Base-by-base conservation (phyloP, 2,329 filamentous ascomycete species). In the Phoma herbarum region DNA sequence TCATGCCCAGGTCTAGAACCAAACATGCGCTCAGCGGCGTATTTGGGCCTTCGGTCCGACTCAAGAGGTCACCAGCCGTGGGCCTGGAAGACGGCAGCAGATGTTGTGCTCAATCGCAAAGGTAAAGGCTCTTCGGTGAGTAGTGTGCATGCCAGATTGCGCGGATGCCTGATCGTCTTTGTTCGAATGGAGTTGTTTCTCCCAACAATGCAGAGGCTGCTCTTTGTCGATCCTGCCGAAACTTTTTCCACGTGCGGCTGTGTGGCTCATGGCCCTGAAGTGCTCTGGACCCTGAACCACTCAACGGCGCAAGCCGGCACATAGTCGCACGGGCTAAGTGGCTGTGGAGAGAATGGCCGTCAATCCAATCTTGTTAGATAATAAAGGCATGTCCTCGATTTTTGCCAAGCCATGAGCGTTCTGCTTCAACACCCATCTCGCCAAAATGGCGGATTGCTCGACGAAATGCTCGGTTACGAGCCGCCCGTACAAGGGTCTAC, bases 381-480 rank as follows among this genome's bases (percentile, higher is more conserved):
- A 41, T 44, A 45, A 23, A 33, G 39, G 7, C 45, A 18, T 46
- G 39, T 33, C 45, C 45, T 41, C 33, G 9, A 26, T n/a, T 16
- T 33, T 14, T 42, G 39, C 50, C 35, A 48, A 26, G 23, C 23
- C 14, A 16, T 33, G 44, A 16, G 25, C 9, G 18, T 35, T 18
- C 31, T 25, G n/a, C 28, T 49, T 46, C 45, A 28, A 22, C 50
- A 50, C 31, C 18, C 18, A 41, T 22, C 9, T 23, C 28, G 50
- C 26, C 25, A 23, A 16, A n/a, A 59, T 59, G 56, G 41, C 26
- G 20, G 41, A 44, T 14, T 22, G 45, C 50, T 42, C 50, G 22
- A 29, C n/a, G 16, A 45, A 39, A 14, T 18, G 39, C 50, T 42
- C 50, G n/a, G 37, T 49, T 9, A 23, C 46, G 22, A 46, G 39